Base-by-base conservation (phyloP, 2,329 filamentous ascomycete species). In the Ascochyta koolunga region DNA sequence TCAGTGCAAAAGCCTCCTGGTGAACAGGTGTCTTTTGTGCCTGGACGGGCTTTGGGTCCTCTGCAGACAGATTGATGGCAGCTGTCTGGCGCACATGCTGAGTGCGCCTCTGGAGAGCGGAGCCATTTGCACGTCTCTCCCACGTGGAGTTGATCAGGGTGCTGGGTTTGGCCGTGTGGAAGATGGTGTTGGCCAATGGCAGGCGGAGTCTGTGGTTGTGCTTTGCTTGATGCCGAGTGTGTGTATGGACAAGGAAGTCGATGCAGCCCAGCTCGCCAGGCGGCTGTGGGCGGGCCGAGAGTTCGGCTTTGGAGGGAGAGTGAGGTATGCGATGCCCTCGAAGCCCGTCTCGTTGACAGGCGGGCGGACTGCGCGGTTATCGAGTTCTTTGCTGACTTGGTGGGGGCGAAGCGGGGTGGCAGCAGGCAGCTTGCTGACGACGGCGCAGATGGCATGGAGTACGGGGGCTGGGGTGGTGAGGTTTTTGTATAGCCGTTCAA, bases 151-250 rank as follows among this genome's bases (percentile, higher is more conserved):
- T 36, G 15, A 55, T 65, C 65, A 73, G 66, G 18, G 68, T 70
- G 19, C 55, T 64, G 29, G 62, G 65, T 22, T 78, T 79, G 39
- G 86, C 88, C 56, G 87, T 93, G 33, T 86, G 83, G 67, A 95
- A 95, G 6, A 91, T 77, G 0, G 91, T 96, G 66, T 91, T 90
- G 35, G 90, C 87, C 22, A 95, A 77, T 2, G 90, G 90, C 2
- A 93, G 5, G 80, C 84, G 48, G 82, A 73, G 41, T 10, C 54
- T 58, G 31, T 66, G 56, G 24, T 40, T 35, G 27, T 37, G 43
- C 16, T 36, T 9, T 11, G 43, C 47, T 10, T 49, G 11, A 4
- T 44, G 19, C 13, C 40, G 21, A 1, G 46, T 54, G 10, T 55
- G 13, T 29, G 43, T 56, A 2, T 54, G 52, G 7, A 52, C 46